Evolutionary conservation across 768 basidiomycete genomes (phyloP), one percentile per base, ranked within the genome.

Genomic region (Terana coerulea): DNA sequence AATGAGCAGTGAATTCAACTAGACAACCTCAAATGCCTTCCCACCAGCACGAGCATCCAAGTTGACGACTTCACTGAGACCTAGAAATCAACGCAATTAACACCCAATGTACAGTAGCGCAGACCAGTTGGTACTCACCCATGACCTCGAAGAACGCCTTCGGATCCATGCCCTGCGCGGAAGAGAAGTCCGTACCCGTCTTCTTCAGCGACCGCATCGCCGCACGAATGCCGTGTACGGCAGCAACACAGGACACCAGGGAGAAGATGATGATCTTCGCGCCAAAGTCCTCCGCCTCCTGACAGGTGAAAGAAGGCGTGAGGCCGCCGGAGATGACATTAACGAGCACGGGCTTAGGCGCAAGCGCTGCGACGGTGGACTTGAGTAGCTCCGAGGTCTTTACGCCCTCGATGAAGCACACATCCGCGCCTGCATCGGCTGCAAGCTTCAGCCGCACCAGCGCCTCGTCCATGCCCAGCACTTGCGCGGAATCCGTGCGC

Each of bases 251-350:
- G 21, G 86, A 88, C 2, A 86, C 84, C 4, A 88, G 71, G 9
- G 86, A 88, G 66, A 65, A 88, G 88, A 86, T 88, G 65, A 88
- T 88, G 42, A 88, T 81, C 64, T 88, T 88, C 33, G 85, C 86
- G 15, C 87, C 87, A 63, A 78, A 74, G 15, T 68, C 69, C 64
- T 87, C 86, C 0, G n/a, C n/a, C n/a, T n/a, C n/a, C n/a, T n/a
- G n/a, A n/a, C n/a, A n/a, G n/a, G n/a, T n/a, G n/a, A n/a, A n/a
- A n/a, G n/a, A n/a, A n/a, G n/a, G n/a, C n/a, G n/a, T n/a, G n/a
- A n/a, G n/a, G n/a, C n/a, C n/a, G 33, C 86, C 86, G 5, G 85
- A 86, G 53, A 89, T 87, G 15, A 88, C 86, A 53, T 89, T 89
- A 31, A 88, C 84, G 24, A 89, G 83, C 53, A 81, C 86, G 1